phyloP scores from a whole-genome alignment of 106 monocot genomes.

The Vanilla planifolia region DNA sequence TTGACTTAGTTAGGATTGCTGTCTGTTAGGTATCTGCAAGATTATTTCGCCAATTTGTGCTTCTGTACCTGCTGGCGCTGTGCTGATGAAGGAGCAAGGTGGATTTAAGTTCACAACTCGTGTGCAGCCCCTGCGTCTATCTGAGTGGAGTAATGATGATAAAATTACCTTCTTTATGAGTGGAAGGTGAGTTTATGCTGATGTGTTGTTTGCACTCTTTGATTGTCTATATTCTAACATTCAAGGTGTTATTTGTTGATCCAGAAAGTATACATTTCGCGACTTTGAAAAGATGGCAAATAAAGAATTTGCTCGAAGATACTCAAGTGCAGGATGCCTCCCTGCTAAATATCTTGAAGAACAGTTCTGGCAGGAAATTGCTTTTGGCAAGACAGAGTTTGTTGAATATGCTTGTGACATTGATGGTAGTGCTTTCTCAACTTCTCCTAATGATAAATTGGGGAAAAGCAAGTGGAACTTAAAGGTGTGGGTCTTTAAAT shows the following conservation, averaged over 20 bases:
- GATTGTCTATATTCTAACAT: not conserved
- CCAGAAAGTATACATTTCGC: constrained; percentile 89
- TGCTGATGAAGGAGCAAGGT: constrained; percentile 90
- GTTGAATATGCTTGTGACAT: constrained; percentile 96
- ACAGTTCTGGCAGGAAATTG: constrained; percentile 95
- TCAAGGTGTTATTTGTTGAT: constrained; percentile 11
- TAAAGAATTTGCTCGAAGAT: constrained; percentile 71
- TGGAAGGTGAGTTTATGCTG: constrained; percentile 48
- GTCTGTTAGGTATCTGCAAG: constrained; percentile 77
- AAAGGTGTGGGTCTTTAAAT: constrained; percentile 42
- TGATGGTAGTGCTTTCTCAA: constrained; percentile 97
- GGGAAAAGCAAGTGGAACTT: constrained; percentile 92
- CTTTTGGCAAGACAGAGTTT: constrained; percentile 68
- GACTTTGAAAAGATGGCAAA: constrained; percentile 98
- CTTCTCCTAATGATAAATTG: constrained; percentile 71
- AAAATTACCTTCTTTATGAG: constrained; percentile 85
- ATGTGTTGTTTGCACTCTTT: not conserved
- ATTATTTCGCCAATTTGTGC: constrained; percentile 74
- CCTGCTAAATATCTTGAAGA: constrained; percentile 85
- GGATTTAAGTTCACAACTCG: constrained; percentile 88
- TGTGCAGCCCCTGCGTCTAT: constrained; percentile 84
- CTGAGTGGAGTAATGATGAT: constrained; percentile 80
- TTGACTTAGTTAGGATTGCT: not conserved
- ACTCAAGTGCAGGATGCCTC: constrained; percentile 68
- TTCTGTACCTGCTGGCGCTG: constrained; percentile 86